phyloP scores from a whole-genome alignment of 441 rosid species.

The Bruguiera hainesii region DNA sequence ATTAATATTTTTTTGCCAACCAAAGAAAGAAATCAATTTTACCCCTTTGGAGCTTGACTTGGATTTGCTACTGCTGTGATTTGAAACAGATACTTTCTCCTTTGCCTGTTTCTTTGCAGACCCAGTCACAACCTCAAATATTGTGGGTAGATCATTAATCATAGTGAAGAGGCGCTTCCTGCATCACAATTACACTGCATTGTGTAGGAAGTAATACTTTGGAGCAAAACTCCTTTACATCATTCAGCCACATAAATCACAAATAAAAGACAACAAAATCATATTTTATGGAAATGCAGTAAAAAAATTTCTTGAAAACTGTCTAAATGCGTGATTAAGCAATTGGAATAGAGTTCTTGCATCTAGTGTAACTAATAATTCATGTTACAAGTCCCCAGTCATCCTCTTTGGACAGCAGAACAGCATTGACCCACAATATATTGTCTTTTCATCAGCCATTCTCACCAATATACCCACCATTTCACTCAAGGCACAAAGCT shows the following conservation, averaged over 20 bases:
- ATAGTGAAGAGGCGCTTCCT: conserved; percentile 59
- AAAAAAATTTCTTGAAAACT: too few species aligned
- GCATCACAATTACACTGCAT: conserved; percentile 17
- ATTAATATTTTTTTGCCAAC: background rate
- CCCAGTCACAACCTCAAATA: conserved; percentile 60
- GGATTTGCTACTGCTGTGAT: conserved; percentile 52
- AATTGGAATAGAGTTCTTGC: background rate
- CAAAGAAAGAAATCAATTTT: conserved; percentile 3
- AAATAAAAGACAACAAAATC: background rate
- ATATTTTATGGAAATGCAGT: too few species aligned
- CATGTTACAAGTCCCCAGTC: background rate
- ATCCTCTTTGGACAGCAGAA: background rate
- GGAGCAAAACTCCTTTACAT: background rate
- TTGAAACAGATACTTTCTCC: conserved; percentile 43
- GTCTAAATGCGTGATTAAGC: background rate
- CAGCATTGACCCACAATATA: background rate
- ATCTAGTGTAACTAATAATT: background rate
- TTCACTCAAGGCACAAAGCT: too few species aligned
- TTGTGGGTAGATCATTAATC: conserved; percentile 59
- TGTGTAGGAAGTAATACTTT: background rate
- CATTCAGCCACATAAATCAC: background rate
- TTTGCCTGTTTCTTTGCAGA: conserved; percentile 37
- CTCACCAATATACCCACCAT: too few species aligned
- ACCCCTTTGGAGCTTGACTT: conserved; percentile 54
- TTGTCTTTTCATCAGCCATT: background rate